These are phyloP conservation scores for Gloeostereum incarnatum DNA, from an alignment of 768 basidiomycete genomes.

Conservation along the genomic window DNA sequence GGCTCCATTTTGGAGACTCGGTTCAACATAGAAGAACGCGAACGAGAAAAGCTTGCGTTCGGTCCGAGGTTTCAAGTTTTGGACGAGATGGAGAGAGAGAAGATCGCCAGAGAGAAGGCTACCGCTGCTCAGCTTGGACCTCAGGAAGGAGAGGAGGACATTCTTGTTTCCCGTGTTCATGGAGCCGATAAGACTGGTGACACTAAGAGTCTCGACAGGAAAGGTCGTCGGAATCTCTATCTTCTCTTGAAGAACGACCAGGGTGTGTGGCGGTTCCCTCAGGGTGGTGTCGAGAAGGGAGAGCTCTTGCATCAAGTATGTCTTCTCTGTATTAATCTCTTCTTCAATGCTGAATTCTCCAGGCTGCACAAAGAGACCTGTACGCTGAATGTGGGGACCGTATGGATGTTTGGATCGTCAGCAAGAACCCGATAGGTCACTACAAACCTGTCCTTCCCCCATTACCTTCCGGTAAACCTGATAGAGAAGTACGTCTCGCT, in stretches of 20 bases:
- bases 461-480: slow-evolving; percentile 14
- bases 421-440: slow-evolving; percentile 79
- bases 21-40: slow-evolving; percentile 68
- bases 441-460: slow-evolving; percentile 55
- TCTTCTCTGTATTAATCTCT: slow-evolving; percentile 1
- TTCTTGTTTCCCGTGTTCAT: slow-evolving; percentile 50
- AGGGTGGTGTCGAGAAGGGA: slow-evolving; percentile 47
- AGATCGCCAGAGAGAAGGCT: slow-evolving; percentile 43
- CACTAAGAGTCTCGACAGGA: slow-evolving; percentile 69
- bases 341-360: slow-evolving; percentile 4
- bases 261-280: slow-evolving; percentile 75
- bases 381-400: slow-evolving; percentile 62
- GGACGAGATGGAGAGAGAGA: slow-evolving; percentile 33
- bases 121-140: slow-evolving; percentile 47
- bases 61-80: slow-evolving; percentile 48
- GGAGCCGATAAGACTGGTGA: slow-evolving; percentile 53
- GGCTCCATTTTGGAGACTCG: slow-evolving; percentile 79
- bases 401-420: slow-evolving; percentile 95
- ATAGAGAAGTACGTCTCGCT: slow-evolving; percentile 26
- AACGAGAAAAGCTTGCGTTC: slow-evolving; percentile 66
- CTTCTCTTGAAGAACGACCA: slow-evolving; percentile 55
- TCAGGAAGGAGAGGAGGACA: slow-evolving; percentile 54
- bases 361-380: slow-evolving; percentile 74
- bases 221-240: slow-evolving; percentile 81
- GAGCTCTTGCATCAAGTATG: slow-evolving; percentile 76